phyloP scores from a whole-genome alignment of 768 basidiomycete species.

The Trametes maxima region DNA sequence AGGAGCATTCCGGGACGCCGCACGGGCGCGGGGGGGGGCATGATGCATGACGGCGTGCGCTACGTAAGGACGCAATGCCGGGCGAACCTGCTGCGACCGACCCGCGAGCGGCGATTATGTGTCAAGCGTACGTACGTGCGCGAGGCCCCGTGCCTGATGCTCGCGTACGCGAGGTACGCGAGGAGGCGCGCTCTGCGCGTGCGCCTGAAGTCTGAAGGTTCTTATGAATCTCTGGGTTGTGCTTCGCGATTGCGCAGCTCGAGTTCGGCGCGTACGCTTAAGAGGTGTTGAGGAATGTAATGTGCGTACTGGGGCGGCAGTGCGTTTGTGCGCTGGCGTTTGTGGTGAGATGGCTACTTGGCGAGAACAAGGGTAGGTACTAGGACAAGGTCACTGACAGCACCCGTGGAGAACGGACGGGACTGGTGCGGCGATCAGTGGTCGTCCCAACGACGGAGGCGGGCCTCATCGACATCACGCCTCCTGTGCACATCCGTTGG shows the following conservation, averaged over 20 bases:
- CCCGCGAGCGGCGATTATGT: neutral
- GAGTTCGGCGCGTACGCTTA: too few relatives aligned
- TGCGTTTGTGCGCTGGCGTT: too few relatives aligned
- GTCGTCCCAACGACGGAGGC: neutral
- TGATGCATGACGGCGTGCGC: neutral
- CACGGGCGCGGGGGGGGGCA: neutral
- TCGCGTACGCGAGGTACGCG: constrained; percentile 5
- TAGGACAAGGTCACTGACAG: too few relatives aligned
- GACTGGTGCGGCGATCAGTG: neutral
- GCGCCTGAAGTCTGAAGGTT: neutral
- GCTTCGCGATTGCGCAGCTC: too few relatives aligned
- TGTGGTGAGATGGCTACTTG: too few relatives aligned
- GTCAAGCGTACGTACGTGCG: constrained; percentile 2
- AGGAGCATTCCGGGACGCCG: neutral
- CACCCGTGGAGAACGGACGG: too few relatives aligned
- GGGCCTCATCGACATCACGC: neutral
- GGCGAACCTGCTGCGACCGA: too few relatives aligned
- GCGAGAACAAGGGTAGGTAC: too few relatives aligned
- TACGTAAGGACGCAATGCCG: neutral
- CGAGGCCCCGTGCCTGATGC: constrained; percentile 8
- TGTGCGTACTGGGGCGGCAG: too few relatives aligned
- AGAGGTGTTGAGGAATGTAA: too few relatives aligned
- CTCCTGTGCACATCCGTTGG: neutral
- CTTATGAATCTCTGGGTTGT: too few relatives aligned
- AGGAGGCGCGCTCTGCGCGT: neutral